Conservation (phyloP, 2,329 filamentous ascomycete genomes). For the Fusarium ramigenum region DNA sequence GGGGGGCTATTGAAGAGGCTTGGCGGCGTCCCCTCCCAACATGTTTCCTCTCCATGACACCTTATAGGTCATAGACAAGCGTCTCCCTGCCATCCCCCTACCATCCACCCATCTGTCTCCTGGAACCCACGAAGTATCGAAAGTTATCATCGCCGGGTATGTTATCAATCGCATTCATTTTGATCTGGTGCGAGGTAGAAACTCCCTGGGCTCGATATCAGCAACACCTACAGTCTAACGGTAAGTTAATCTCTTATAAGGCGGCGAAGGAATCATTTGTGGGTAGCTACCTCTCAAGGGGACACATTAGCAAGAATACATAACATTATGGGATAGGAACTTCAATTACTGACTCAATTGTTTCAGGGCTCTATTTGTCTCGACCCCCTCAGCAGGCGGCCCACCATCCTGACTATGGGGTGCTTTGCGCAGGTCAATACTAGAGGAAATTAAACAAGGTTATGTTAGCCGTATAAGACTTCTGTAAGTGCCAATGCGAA, state of each 20-base stretch:
- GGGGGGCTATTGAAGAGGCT: no score
- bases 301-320: neutral
- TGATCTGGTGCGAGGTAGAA: neutral
- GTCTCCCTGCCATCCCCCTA: rapidly evolving
- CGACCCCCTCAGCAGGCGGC: neutral
- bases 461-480: neutral
- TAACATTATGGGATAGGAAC: neutral
- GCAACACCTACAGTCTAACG: neutral
- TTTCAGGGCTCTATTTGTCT: neutral
- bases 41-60: no score
- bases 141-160: neutral
- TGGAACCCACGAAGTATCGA: neutral
- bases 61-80: neutral
- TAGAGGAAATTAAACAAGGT: neutral
- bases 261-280: neutral
- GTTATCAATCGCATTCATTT: neutral
- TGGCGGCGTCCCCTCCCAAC: no score
- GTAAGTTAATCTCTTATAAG: neutral
- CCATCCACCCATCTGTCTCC: neutral
- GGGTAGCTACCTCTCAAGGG: neutral
- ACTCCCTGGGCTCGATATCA: neutral
- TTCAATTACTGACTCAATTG: neutral
- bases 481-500: neutral
- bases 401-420: neutral
- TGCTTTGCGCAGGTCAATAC: neutral